These are phyloP conservation scores for Kockovaella imperatae DNA, from an alignment of 768 basidiomycete genomes.

Conservation along the genomic window DNA sequence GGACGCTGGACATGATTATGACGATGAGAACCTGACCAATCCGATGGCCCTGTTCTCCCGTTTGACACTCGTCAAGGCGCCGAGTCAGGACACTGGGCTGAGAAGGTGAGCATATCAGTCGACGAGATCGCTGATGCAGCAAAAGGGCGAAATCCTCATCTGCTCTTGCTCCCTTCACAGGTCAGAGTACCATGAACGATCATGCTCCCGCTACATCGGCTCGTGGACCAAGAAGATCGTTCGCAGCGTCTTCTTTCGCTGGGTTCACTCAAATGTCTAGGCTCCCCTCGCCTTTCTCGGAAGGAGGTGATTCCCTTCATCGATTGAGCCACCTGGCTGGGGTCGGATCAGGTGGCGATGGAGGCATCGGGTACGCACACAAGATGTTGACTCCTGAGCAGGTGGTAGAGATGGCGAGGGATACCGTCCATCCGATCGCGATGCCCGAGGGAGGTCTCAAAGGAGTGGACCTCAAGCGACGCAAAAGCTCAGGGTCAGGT, in stretches of 20 bases:
- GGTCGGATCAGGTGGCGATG: slow-evolving; percentile 8
- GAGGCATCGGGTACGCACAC: slow-evolving; percentile 10
- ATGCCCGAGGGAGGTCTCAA: slow-evolving; percentile 35
- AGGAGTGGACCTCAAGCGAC: slow-evolving; percentile 31
- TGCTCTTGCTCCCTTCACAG: slow-evolving; percentile 23
- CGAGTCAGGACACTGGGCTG: slow-evolving; percentile 9
- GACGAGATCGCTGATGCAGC: slow-evolving; percentile 13
- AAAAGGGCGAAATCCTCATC: slow-evolving; percentile 27
- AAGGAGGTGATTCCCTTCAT: no score
- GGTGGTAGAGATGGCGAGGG: slow-evolving; percentile 35
- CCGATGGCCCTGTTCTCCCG: slow-evolving; percentile 21
- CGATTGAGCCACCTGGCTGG: no score
- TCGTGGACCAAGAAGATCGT: slow-evolving; percentile 32
- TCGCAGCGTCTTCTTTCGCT: slow-evolving; percentile 33
- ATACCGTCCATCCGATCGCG: slow-evolving; percentile 29
- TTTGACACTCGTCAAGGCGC: slow-evolving; percentile 41
- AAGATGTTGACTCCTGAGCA: slow-evolving; percentile 36
- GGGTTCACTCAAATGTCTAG: slow-evolving; percentile 17
- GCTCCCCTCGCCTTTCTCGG: slow-evolving; percentile 12
- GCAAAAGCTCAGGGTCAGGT: slow-evolving; percentile 19
- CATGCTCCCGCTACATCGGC: slow-evolving; percentile 26
- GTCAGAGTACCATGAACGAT: slow-evolving; percentile 1
- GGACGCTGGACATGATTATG: slow-evolving; percentile 9
- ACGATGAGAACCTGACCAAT: slow-evolving; percentile 10
- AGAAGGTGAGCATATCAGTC: not conserved